Conservation (phyloP, 495 filamentous ascomycete species). For the Penicillium lividum region DNA sequence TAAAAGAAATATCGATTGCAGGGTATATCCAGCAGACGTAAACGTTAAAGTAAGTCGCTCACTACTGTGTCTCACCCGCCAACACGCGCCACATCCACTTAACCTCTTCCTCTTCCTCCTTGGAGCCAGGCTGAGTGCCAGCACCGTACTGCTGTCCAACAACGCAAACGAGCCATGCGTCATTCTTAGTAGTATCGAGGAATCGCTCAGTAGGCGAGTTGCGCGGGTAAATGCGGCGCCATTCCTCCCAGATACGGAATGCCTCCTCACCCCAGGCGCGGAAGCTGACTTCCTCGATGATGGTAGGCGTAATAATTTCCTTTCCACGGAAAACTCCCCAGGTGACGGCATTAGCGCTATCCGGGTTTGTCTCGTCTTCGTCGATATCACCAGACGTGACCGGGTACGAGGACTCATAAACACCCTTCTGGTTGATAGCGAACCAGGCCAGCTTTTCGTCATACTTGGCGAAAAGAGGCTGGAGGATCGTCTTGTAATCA, state of each 20-base stretch:
- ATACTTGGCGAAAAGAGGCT: conserved; percentile 58
- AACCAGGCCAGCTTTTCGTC: conserved; percentile 76
- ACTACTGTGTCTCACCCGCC: conserved; percentile 30
- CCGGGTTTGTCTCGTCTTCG: conserved; percentile 40
- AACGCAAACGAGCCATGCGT: conserved; percentile 85
- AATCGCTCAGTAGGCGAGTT: conserved; percentile 67
- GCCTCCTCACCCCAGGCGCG: conserved; percentile 94
- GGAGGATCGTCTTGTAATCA: conserved; percentile 65
- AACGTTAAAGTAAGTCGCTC: conserved; percentile 1
- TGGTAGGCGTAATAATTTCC: conserved; percentile 96
- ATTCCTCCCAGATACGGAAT: conserved; percentile 92
- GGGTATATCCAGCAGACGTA: conserved; percentile 24
- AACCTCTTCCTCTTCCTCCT: conserved; percentile 45
- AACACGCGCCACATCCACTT: conserved; percentile 49
- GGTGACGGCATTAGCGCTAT: conserved; percentile 86
- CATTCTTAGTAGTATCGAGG: conserved; percentile 63
- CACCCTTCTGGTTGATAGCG: conserved; percentile 71
- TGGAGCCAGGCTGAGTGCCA: conserved; percentile 40
- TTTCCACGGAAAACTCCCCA: conserved; percentile 97
- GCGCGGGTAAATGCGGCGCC: conserved; percentile 78
- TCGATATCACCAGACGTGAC: conserved; percentile 33
- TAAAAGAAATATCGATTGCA: conserved; percentile 2
- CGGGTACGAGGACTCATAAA: conserved; percentile 65
- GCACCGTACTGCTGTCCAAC: conserved; percentile 78
- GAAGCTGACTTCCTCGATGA: conserved; percentile 96